These are phyloP conservation scores for Fomitopsis palustris DNA, from an alignment of 1,284 basidiomycete genomes.

Conservation along the genomic window DNA sequence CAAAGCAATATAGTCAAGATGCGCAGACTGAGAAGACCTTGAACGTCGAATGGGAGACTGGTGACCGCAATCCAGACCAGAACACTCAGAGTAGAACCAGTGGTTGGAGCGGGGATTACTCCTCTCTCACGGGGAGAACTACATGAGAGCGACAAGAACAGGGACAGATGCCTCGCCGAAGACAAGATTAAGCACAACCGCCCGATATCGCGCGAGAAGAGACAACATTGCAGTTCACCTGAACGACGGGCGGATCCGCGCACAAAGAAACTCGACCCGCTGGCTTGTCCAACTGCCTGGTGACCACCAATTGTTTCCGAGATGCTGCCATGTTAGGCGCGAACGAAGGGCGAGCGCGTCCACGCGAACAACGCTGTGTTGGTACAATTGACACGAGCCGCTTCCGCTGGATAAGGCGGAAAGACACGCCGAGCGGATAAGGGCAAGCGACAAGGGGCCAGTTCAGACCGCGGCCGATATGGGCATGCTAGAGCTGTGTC, in stretches of 20 bases:
- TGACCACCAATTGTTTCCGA: neutral
- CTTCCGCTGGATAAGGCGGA: slow-evolving; percentile 2
- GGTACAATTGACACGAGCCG: neutral
- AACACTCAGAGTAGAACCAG: neutral
- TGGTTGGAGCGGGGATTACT: neutral
- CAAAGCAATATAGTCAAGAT: neutral
- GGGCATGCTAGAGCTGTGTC: neutral
- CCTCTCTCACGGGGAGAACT: neutral
- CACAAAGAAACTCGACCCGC: neutral
- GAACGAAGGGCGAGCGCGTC: neutral
- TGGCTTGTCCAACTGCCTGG: neutral
- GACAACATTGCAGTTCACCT: slow-evolving; percentile 1
- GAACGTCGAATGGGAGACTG: neutral
- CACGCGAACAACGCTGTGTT: neutral
- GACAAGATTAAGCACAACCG: neutral
- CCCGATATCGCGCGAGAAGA: neutral
- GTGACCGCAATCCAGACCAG: neutral
- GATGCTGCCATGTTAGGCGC: neutral
- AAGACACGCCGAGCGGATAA: slow-evolving; percentile 5
- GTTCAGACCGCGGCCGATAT: neutral
- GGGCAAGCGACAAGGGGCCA: neutral
- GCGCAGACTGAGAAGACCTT: neutral
- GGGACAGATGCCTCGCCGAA: neutral
- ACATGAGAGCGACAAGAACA: neutral
- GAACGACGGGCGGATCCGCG: neutral